Evolutionary conservation across 371 early-diverging fungal genomes (phyloP), one percentile per base, ranked within the genome.

Genomic region (Rhizopus sp.): DNA sequence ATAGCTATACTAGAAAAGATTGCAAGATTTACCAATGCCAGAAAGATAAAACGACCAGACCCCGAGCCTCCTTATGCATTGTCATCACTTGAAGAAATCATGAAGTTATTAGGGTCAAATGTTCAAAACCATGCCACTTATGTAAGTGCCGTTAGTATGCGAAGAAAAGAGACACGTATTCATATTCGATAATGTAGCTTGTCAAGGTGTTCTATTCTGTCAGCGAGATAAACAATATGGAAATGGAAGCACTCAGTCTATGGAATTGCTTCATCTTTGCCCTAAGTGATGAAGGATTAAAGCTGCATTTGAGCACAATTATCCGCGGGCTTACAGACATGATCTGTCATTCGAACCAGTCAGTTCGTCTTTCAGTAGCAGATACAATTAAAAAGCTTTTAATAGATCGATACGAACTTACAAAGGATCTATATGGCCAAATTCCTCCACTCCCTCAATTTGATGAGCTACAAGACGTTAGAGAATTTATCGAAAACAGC

Each of bases 381-480:
- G 3, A 39, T 4, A n/a, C 30, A 5, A 32, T 61, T 0, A 30
- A 54, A 10, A 15, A 34, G 3, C 13, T 57, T 0, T 37, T 51
- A 7, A 32, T 38, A 5, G 41, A 34, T 1, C 15, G n/a, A 4
- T 15, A n/a, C 6, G 15, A 30, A 4, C 1, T 53, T 1, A 33
- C 13, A 0, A 9, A 7, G 0, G 38, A 34, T 2, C 9, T 10
- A 0, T 52, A 46, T 12, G 10, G 37, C 3, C 31, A 55, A 7
- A 33, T 74, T 2, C 69, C 70, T 2, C 32, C 30, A 9, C 33
- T 74, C 7, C 74, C 69, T 1, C 34, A 49, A 1, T 61, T 62
- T 40, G 55, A 61, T 12, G 67, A 73, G n/a, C 42, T 73, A 1
- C 16, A 45, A 2, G n/a, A 29, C 8, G 30, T 59, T 9, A 38